Conservation (phyloP, 257 asterid genomes). For the Echites panduratus region DNA sequence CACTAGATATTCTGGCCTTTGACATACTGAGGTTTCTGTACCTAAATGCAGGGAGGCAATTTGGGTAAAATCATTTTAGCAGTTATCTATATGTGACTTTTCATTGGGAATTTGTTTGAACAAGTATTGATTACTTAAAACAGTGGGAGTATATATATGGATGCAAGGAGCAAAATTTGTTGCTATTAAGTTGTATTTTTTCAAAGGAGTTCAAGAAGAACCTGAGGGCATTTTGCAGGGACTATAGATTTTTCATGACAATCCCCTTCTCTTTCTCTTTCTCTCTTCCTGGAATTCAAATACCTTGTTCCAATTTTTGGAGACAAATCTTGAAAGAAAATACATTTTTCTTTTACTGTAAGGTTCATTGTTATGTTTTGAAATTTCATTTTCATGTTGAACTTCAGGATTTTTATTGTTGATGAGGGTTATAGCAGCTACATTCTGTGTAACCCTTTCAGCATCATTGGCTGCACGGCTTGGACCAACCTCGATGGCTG, state of each 20-base stretch:
- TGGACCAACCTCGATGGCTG: constrained; percentile 73
- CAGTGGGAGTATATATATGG: neutral
- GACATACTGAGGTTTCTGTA: neutral
- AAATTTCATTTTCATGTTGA: neutral
- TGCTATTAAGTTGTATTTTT: neutral
- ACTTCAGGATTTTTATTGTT: constrained; percentile 48
- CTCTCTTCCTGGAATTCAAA: too few species aligned
- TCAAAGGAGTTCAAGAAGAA: neutral
- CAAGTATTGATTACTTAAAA: neutral
- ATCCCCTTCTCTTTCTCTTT: too few species aligned
- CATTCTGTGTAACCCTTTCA: constrained; percentile 66
- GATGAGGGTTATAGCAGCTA: constrained; percentile 65
- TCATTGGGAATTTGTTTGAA: too few species aligned
- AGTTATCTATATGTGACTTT: neutral
- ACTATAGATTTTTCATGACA: neutral
- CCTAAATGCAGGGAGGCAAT: neutral
- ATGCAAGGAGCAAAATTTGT: neutral
- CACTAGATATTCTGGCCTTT: neutral
- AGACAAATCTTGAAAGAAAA: neutral
- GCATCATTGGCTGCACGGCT: constrained; percentile 74
- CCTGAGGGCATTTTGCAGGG: neutral
- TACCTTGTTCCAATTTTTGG: too few species aligned
- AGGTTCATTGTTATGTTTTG: neutral
- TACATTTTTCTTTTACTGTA: neutral
- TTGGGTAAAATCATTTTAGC: neutral